A percentile compares a stretch with the other conserved stretches of the same genome.
Conservation (phyloP, 2,329 filamentous ascomycete species). For the Neurospora sp. region DNA sequence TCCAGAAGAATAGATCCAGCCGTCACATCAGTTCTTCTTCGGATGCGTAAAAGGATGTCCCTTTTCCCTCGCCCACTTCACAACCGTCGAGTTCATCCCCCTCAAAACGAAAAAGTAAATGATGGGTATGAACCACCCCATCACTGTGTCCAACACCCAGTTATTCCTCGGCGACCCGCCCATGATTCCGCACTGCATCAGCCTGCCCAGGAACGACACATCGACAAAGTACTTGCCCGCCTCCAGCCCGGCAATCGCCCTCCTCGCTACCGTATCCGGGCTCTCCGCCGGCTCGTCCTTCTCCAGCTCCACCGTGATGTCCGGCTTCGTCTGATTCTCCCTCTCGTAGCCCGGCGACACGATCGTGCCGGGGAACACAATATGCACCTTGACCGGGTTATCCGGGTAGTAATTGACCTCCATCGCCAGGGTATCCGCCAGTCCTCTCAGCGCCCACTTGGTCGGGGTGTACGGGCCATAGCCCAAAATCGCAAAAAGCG, state of each 20-base stretch:
- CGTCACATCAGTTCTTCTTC: constrained; percentile 20
- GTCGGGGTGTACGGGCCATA: constrained; percentile 76
- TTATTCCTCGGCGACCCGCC: constrained; percentile 49
- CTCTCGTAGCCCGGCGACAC: constrained; percentile 61
- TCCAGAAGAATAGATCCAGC: background rate
- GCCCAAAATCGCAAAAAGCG: constrained; percentile 68
- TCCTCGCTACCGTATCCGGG: constrained; percentile 65
- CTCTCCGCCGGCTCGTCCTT: constrained; percentile 71
- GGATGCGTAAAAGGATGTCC: constrained; percentile 45
- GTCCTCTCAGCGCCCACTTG: constrained; percentile 74
- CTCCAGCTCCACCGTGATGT: constrained; percentile 69
- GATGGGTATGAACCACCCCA: constrained; percentile 42
- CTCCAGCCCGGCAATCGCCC: constrained; percentile 65
- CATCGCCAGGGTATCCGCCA: constrained; percentile 74
- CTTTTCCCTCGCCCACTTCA: constrained; percentile 43
- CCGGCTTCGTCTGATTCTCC: constrained; percentile 73
- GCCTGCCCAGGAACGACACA: constrained; percentile 58
- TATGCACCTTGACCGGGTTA: constrained; percentile 59
- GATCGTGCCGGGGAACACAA: constrained; percentile 79
- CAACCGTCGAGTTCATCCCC: constrained; percentile 48
- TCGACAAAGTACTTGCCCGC: constrained; percentile 71
- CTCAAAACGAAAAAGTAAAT: constrained; percentile 48
- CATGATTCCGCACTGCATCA: constrained; percentile 56
- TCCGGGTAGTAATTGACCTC: constrained; percentile 82
- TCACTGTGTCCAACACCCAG: constrained; percentile 48